These are phyloP conservation scores for Phytophthora macrochlamydospora DNA, from an alignment of 352 stramenopile species.

Conservation along the genomic window DNA sequence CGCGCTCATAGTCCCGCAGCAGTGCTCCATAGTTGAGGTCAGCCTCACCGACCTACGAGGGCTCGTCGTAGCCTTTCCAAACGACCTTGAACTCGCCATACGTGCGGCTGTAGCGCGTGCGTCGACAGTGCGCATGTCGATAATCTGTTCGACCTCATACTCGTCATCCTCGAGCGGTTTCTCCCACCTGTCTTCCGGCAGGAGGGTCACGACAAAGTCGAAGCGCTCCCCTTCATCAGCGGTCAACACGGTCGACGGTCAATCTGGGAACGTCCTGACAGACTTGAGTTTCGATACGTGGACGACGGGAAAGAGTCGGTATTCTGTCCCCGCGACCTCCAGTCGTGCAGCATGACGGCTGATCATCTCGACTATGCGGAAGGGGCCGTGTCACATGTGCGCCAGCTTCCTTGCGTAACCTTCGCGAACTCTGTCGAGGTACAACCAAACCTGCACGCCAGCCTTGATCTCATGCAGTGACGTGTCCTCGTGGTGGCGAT, in stretches of 20 bases:
- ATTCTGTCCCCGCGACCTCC: background rate
- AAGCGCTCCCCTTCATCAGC: background rate
- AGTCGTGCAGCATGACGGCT: conserved; percentile 12
- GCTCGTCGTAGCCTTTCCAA: conserved; percentile 7
- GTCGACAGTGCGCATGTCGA: background rate
- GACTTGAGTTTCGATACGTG: conserved; percentile 27
- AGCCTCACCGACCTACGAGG: conserved; percentile 1
- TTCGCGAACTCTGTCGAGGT: conserved; percentile 19
- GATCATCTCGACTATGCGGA: conserved; percentile 14
- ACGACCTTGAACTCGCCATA: background rate
- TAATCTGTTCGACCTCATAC: conserved; percentile 9
- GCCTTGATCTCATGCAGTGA: background rate
- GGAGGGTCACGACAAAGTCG: conserved; percentile 21
- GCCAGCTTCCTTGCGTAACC: conserved; percentile 21
- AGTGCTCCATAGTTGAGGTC: conserved; percentile 12
- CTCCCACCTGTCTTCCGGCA: conserved; percentile 12
- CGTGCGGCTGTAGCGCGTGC: background rate
- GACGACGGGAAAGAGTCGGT: conserved; percentile 19
- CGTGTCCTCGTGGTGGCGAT: background rate
- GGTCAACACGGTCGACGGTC: background rate
- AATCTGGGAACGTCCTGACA: background rate
- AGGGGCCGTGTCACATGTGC: conserved; percentile 31
- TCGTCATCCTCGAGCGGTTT: background rate
- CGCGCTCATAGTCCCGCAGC: conserved; percentile 5
- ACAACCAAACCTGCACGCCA: conserved; percentile 27